phyloP scores from a whole-genome alignment of 805 yeast genomes.

The Grigorovia transvaalensis region DNA sequence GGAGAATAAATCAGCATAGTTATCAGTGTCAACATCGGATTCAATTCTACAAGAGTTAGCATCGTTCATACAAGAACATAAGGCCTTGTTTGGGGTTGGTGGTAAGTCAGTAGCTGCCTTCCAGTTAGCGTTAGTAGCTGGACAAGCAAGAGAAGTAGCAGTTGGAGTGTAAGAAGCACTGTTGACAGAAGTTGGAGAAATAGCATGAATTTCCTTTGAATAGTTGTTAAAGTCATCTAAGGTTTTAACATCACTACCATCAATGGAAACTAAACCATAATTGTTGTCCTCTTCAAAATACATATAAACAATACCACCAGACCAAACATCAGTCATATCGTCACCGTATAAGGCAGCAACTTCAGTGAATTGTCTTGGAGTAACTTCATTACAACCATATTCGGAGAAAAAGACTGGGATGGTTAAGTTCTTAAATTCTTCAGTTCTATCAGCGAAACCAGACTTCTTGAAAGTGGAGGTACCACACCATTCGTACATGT shows the following conservation, averaged over 20 bases:
- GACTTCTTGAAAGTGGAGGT: constrained; percentile 43
- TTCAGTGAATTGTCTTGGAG: constrained; percentile 66
- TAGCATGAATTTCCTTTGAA: constrained; percentile 43
- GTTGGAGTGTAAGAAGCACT: constrained; percentile 32
- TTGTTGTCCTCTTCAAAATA: constrained; percentile 67
- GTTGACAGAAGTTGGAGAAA: constrained; percentile 44
- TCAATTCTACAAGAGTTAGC: constrained; percentile 53
- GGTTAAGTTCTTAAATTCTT: constrained; percentile 52
- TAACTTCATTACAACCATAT: constrained; percentile 65
- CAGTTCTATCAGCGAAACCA: constrained; percentile 58
- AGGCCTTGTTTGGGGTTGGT: constrained; percentile 60
- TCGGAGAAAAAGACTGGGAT: constrained; percentile 74
- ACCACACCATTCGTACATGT: constrained; percentile 90
- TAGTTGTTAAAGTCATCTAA: constrained; percentile 54
- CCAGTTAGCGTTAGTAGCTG: constrained; percentile 50
- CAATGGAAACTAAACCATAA: constrained; percentile 60
- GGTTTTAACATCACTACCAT: constrained; percentile 42
- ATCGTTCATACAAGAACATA: constrained; percentile 53
- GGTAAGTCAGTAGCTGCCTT: constrained; percentile 58
- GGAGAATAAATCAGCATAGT: constrained; percentile 50
- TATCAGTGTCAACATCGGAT: constrained; percentile 41
- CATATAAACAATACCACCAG: constrained; percentile 86
- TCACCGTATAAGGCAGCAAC: constrained; percentile 52
- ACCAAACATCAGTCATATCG: constrained; percentile 76
- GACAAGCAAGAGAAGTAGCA: constrained; percentile 47